Conservation (phyloP, 805 yeast species). For the Komagataella kurtzmanii region DNA sequence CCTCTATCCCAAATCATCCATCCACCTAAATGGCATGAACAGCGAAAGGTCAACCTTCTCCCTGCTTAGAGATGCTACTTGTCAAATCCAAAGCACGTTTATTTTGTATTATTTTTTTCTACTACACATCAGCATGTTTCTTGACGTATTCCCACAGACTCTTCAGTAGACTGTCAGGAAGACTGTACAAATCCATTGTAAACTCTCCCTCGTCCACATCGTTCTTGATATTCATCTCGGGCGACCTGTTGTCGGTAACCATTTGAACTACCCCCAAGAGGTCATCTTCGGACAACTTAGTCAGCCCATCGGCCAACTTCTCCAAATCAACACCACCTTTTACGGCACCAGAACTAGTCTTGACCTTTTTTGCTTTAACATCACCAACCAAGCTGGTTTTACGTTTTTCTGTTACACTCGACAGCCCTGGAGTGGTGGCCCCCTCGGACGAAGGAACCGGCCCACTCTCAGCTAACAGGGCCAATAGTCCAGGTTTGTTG, state of each 20-base stretch:
- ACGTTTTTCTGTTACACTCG: slow-evolving; percentile 3
- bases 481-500: slow-evolving; percentile 57
- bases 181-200: slow-evolving; percentile 86
- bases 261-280: slow-evolving; percentile 89
- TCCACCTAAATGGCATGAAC: no score
- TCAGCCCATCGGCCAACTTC: slow-evolving; percentile 77
- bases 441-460: slow-evolving; percentile 47
- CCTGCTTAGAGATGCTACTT: background rate
- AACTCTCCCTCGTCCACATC: slow-evolving; percentile 96
- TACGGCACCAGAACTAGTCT: slow-evolving; percentile 30
- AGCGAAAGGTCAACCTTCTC: background rate
- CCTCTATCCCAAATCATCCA: no score
- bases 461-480: slow-evolving; percentile 70
- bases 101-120: background rate
- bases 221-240: slow-evolving; percentile 91
- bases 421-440: slow-evolving; percentile 5
- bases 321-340: slow-evolving; percentile 81
- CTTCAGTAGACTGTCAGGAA: slow-evolving; percentile 83
- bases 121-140: slow-evolving; percentile 30
- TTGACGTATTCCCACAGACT: slow-evolving; percentile 92
- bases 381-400: slow-evolving; percentile 12
- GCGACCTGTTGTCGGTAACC: slow-evolving; percentile 92
- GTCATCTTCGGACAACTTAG: slow-evolving; percentile 85
- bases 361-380: slow-evolving; percentile 37
- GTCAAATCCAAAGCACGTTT: background rate